These are phyloP conservation scores for Fraxinus dipetala DNA, from an alignment of 305 asterid genomes.

Conservation along the genomic window DNA sequence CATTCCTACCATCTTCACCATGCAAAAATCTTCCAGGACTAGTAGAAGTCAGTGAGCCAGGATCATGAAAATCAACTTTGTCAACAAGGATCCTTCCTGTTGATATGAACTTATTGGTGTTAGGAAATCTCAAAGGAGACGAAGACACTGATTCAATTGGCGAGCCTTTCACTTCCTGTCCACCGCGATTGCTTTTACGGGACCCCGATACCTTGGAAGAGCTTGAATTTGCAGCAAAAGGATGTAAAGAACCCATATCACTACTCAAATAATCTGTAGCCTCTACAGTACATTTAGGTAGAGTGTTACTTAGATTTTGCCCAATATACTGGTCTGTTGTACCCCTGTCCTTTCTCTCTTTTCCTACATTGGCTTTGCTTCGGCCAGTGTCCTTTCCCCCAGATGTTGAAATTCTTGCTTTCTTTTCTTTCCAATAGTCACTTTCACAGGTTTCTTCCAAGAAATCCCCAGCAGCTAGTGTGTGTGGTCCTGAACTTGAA, in stretches of 20 bases:
- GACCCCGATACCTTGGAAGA: constrained; percentile 93
- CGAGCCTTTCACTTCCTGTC: constrained; percentile 72
- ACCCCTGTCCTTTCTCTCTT: constrained; percentile 42
- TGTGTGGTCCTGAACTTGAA: constrained; percentile 33
- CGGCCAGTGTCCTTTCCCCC: constrained; percentile 49
- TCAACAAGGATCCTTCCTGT: constrained; percentile 39
- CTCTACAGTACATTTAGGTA: constrained; percentile 28
- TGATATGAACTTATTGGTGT: constrained; percentile 42
- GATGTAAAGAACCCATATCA: constrained; percentile 53
- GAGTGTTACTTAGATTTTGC: constrained; percentile 38
- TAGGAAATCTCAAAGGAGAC: constrained; percentile 66
- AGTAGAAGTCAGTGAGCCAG: constrained; percentile 31
- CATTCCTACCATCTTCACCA: constrained; percentile 48
- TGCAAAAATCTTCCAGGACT: constrained; percentile 55
- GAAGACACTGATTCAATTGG: constrained; percentile 97
- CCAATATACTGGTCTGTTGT: constrained; percentile 39
- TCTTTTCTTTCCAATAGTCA: constrained; percentile 64
- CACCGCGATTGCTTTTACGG: constrained; percentile 51
- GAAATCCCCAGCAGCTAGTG: constrained; percentile 40
- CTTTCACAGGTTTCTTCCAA: constrained; percentile 45
- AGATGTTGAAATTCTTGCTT: constrained; percentile 63
- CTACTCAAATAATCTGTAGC: constrained; percentile 50
- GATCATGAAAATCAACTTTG: constrained; percentile 48
- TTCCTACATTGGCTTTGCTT: constrained; percentile 34
- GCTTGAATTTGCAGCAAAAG: constrained; percentile 88